Conservation (phyloP, 2,329 filamentous ascomycete species). For the Ustulina deusta region DNA sequence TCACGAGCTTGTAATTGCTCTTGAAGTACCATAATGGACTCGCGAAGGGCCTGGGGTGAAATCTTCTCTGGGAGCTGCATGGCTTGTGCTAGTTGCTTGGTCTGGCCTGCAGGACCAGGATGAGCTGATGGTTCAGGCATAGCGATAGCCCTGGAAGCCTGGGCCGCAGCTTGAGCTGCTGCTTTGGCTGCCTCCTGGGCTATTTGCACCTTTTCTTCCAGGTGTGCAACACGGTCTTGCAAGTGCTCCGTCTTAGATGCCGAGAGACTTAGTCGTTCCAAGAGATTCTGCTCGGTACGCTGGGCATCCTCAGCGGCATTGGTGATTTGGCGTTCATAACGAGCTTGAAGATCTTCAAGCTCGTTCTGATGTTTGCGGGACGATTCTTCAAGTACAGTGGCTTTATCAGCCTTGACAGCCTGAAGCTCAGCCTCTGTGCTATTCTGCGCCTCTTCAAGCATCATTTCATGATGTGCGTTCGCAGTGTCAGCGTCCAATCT, state of each 20-base stretch:
- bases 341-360: constrained; percentile 79
- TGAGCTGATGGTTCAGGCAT: constrained; percentile 59
- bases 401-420: constrained; percentile 58
- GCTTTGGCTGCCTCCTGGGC: constrained; percentile 88
- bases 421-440: constrained; percentile 69
- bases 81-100: constrained; percentile 55
- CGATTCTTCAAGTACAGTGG: constrained; percentile 45
- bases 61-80: constrained; percentile 81
- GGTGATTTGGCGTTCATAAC: constrained; percentile 79
- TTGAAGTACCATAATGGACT: constrained; percentile 95
- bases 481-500: constrained; percentile 83
- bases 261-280: constrained; percentile 83
- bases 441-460: constrained; percentile 82
- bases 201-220: constrained; percentile 92
- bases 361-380: constrained; percentile 72
- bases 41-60: constrained; percentile 91
- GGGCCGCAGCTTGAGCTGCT: constrained; percentile 73
- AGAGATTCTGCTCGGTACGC: constrained; percentile 80
- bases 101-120: constrained; percentile 58
- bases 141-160: constrained; percentile 51
- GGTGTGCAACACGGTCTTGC: constrained; percentile 83
- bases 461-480: constrained; percentile 84
- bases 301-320: constrained; percentile 85
- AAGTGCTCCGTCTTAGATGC: constrained; percentile 87
- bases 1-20: constrained; percentile 97